Evolutionary conservation across 345 rosid species (phyloP).

Genomic region (Raphanus sativus): DNA sequence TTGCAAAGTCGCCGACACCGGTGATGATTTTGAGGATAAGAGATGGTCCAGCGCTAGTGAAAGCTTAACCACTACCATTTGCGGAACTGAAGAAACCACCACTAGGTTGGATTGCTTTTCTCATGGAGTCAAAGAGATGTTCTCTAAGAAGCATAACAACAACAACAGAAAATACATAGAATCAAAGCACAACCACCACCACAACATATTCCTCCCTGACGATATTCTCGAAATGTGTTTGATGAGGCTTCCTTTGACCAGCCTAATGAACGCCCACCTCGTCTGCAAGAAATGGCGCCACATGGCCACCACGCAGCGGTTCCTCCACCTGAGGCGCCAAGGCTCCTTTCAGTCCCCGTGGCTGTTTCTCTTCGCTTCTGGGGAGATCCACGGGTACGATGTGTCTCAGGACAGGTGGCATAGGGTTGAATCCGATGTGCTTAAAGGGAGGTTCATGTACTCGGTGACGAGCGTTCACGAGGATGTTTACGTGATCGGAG

Average conservation of each 20-base stretch:
- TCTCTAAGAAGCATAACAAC: conserved; percentile 62
- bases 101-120: conserved; percentile 82
- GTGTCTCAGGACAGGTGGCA: conserved; percentile 79
- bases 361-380: conserved; percentile 90
- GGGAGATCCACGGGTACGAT: conserved; percentile 78
- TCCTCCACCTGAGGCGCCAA: conserved; percentile 72
- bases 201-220: conserved; percentile 74
- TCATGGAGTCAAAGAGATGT: conserved; percentile 75
- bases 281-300: conserved; percentile 94
- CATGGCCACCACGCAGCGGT: conserved; percentile 68
- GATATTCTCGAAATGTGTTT: conserved; percentile 92
- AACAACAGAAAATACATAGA: conserved; percentile 49
- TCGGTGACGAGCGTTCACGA: conserved; percentile 72
- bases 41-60: conserved; percentile 85
- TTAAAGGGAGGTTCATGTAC: conserved; percentile 87
- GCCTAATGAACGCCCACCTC: conserved; percentile 82
- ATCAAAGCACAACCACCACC: conserved; percentile 45
- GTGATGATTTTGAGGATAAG: conserved; percentile 79
- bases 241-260: conserved; percentile 79
- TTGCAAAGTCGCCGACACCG: conserved; percentile 89
- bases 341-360: conserved; percentile 74
- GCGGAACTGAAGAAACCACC: conserved; percentile 61
- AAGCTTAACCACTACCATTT: conserved; percentile 50
- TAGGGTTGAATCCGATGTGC: conserved; percentile 59
- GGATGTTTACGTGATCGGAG: conserved; percentile 81